These are phyloP conservation scores for Acanthamoeba culbertsoni DNA, from an alignment of 208 protist species.

Conservation along the genomic window DNA sequence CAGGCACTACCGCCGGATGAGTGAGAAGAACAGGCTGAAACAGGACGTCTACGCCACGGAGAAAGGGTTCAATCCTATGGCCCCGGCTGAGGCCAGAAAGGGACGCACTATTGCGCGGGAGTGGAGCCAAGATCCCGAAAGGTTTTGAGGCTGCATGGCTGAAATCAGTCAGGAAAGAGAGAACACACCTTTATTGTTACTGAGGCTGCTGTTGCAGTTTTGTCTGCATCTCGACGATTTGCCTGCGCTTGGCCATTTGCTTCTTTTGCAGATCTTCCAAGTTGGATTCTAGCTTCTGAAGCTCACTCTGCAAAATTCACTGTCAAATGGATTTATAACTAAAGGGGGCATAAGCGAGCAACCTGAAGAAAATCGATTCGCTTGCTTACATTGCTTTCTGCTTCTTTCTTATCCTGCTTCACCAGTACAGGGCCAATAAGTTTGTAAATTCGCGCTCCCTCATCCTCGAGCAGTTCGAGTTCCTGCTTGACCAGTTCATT, in stretches of 20 bases:
- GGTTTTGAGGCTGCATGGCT: not conserved
- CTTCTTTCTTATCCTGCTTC: constrained; percentile 91
- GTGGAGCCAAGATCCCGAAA: not conserved
- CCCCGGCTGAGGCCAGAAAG: too few relatives aligned
- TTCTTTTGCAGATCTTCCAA: constrained; percentile 88
- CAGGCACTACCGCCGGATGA: too few relatives aligned
- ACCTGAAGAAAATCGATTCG: constrained; percentile 92
- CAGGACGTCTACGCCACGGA: too few relatives aligned
- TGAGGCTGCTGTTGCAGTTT: constrained; percentile 29
- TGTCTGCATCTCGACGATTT: constrained; percentile 31
- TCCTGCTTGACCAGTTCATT: constrained; percentile 94
- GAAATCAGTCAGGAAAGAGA: not conserved
- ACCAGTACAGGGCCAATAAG: constrained; percentile 93
- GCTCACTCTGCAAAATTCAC: constrained; percentile 73
- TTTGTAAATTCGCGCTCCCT: constrained; percentile 90
- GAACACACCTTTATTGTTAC: not conserved
- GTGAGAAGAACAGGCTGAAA: too few relatives aligned
- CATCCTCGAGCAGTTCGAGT: constrained; percentile 87
- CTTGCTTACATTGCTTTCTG: constrained; percentile 89
- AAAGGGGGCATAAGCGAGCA: not conserved
- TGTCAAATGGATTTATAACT: not conserved
- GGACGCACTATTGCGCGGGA: too few relatives aligned
- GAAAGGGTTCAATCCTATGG: too few relatives aligned
- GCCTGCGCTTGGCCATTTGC: constrained; percentile 74
- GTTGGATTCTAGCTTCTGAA: constrained; percentile 86